phyloP scores from a whole-genome alignment of 768 basidiomycete genomes.

The Candolleomyces efflorescens region DNA sequence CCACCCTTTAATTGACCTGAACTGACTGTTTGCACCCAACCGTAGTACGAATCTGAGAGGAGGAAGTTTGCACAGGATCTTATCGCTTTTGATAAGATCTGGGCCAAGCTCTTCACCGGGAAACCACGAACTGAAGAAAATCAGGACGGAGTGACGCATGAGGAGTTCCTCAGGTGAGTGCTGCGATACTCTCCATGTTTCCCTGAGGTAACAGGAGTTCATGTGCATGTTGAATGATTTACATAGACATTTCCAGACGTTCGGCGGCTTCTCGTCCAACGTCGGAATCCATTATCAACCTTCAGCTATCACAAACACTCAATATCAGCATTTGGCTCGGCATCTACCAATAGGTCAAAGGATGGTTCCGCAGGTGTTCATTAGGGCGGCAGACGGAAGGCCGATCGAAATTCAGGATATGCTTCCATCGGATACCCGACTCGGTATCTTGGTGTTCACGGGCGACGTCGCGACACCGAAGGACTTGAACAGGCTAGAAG shows the following conservation, averaged over 20 bases:
- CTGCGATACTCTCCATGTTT: neutral
- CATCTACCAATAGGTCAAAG: slow-evolving; percentile 49
- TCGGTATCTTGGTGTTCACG: slow-evolving; percentile 52
- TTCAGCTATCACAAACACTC: slow-evolving; percentile 39
- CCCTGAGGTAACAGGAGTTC: neutral
- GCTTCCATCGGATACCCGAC: slow-evolving; percentile 45
- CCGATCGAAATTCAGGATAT: slow-evolving; percentile 53
- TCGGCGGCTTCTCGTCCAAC: slow-evolving; percentile 52
- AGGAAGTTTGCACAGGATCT: slow-evolving; percentile 67
- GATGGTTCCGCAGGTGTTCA: slow-evolving; percentile 43
- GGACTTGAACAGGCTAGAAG: neutral
- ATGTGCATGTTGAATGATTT: neutral
- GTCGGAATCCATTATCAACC: slow-evolving; percentile 49
- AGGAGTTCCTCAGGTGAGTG: slow-evolving; percentile 42
- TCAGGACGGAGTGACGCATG: slow-evolving; percentile 47
- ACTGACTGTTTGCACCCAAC: neutral
- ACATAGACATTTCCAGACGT: slow-evolving; percentile 45
- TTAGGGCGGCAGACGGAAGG: slow-evolving; percentile 47
- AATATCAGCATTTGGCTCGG: slow-evolving; percentile 32
- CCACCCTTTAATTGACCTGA: too few species aligned
- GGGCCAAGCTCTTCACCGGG: slow-evolving; percentile 62
- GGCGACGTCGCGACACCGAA: slow-evolving; percentile 34
- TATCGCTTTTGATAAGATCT: slow-evolving; percentile 66
- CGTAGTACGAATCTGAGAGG: slow-evolving; percentile 66
- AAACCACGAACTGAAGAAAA: slow-evolving; percentile 50